Evolutionary conservation across 257 asterid genomes (phyloP).

Genomic region (Nicotiana obtusifolia): DNA sequence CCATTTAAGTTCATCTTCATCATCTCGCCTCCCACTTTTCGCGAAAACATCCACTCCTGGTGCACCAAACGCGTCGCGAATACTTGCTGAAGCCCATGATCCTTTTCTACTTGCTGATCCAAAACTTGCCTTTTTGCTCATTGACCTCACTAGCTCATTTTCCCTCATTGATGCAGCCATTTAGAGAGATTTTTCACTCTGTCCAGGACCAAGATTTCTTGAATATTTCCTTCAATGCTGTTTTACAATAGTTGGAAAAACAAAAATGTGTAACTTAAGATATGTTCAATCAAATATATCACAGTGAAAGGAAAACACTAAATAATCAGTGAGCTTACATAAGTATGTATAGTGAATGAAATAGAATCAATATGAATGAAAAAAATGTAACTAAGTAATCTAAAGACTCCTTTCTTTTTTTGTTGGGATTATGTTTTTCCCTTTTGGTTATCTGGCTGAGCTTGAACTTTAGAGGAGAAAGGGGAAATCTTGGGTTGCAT

Average conservation of each 20-base stretch:
- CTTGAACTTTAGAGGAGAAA: background rate
- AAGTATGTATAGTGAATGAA: background rate
- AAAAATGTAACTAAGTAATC: background rate
- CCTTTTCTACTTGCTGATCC: conserved; percentile 50
- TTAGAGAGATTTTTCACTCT: conserved; percentile 9
- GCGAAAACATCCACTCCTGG: conserved; percentile 59
- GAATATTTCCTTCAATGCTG: background rate
- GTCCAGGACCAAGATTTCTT: background rate
- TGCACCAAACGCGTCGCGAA: conserved; percentile 51
- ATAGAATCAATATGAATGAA: conserved; percentile 1
- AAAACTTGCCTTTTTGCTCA: conserved; percentile 51
- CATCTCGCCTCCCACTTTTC: conserved; percentile 56
- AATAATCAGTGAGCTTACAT: background rate
- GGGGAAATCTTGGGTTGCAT: background rate
- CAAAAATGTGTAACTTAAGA: background rate
- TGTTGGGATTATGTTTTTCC: background rate
- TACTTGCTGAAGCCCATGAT: conserved; percentile 59
- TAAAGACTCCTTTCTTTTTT: background rate
- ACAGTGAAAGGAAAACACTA: background rate
- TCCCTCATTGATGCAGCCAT: conserved; percentile 48
- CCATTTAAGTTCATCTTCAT: conserved; percentile 73
- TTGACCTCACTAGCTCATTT: conserved; percentile 53
- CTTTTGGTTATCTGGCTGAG: background rate
- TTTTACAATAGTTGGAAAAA: background rate
- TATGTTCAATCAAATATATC: background rate